Conservation (phyloP, 129 eudicot species). For the Escallonia herrerae region DNA sequence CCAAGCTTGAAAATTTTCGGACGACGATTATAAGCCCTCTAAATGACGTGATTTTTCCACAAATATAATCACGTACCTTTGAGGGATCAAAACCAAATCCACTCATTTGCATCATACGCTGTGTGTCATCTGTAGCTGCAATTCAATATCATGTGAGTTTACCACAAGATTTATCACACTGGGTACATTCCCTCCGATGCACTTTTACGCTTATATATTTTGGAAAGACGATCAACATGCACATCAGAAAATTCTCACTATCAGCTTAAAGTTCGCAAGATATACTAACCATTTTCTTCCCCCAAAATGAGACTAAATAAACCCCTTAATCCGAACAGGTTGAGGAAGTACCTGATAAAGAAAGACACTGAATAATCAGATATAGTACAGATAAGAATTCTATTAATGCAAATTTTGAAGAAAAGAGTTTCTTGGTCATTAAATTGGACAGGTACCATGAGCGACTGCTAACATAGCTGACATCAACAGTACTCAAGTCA, state of each 20-base stretch:
- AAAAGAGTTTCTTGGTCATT: not conserved
- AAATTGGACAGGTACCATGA: slow-evolving; percentile 59
- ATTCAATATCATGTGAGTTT: slow-evolving; percentile 4
- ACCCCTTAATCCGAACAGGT: slow-evolving; percentile 92
- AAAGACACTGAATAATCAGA: not conserved
- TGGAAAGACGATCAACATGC: not conserved
- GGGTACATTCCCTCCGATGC: not conserved
- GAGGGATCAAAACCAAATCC: slow-evolving; percentile 93
- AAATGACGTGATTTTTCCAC: too few species aligned
- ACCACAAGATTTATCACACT: not conserved
- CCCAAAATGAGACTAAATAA: slow-evolving; percentile 92
- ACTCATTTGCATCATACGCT: slow-evolving; percentile 99
- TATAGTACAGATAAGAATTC: not conserved
- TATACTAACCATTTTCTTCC: slow-evolving; percentile 87
- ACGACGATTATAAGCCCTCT: too few species aligned
- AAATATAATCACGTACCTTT: slow-evolving; percentile 34
- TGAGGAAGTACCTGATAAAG: slow-evolving; percentile 89
- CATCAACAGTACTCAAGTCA: slow-evolving; percentile 98
- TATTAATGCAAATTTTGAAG: not conserved
- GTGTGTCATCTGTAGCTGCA: slow-evolving; percentile 94
- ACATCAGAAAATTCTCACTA: not conserved
- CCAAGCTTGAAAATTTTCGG: too few species aligned
- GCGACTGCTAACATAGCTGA: slow-evolving; percentile 97
- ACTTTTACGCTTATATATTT: not conserved
- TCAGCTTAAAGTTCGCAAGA: not conserved